Percentiles rank a stretch among this genome's conserved stretches.
Evolutionary conservation across 1,139 yeast species (phyloP).

Genomic region (Protomyces gravidus): DNA sequence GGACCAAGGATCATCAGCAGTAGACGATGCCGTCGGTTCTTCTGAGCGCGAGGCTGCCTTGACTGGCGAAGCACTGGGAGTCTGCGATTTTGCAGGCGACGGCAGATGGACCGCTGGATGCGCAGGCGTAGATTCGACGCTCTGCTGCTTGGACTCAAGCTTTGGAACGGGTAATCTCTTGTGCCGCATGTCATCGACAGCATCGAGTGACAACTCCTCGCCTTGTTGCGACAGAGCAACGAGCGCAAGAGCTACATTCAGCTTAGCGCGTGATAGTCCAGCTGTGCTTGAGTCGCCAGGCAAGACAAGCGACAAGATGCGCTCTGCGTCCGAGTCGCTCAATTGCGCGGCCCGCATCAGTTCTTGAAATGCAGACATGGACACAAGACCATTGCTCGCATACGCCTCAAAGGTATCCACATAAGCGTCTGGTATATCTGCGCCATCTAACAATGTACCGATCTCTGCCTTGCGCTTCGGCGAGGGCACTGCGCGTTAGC

Average conservation of each 20-base stretch:
- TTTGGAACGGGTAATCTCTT: slow-evolving; percentile 17
- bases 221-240: slow-evolving; percentile 42
- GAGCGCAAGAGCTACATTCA: slow-evolving; percentile 41
- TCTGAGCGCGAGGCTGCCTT: neutral
- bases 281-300: slow-evolving; percentile 29
- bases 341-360: slow-evolving; percentile 6
- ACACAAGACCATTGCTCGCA: slow-evolving; percentile 3
- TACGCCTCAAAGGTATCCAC: slow-evolving; percentile 7
- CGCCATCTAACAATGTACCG: neutral
- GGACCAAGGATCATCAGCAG: neutral
- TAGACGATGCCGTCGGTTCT: neutral
- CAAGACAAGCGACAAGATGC: slow-evolving; percentile 5
- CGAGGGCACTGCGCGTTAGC: slow-evolving; percentile 4
- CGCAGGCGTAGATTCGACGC: neutral
- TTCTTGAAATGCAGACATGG: slow-evolving; percentile 3
- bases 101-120: neutral
- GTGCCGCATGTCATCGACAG: slow-evolving; percentile 36
- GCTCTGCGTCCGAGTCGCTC: slow-evolving; percentile 5
- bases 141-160: neutral
- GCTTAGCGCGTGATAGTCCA: slow-evolving; percentile 35
- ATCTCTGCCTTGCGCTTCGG: slow-evolving; percentile 6
- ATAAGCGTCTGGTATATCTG: slow-evolving; percentile 7
- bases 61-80: neutral
- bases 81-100: neutral
- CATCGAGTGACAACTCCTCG: slow-evolving; percentile 39